Conservation (phyloP, 495 filamentous ascomycete species). For the Hypomontagnella submonticulosa region DNA sequence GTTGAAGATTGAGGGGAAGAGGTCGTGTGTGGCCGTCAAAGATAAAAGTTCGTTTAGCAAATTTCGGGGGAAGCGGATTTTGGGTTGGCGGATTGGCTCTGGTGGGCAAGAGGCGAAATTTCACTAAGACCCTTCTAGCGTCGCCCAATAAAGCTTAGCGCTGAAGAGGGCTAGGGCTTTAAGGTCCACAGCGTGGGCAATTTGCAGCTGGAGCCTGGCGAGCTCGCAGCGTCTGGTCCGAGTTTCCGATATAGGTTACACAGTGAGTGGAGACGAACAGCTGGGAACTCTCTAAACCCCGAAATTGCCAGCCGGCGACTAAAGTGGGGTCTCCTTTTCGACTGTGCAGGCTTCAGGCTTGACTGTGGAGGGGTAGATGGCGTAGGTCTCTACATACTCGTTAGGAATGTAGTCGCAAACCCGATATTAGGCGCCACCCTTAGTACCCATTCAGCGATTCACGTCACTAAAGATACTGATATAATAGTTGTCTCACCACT, state of each 20-base stretch:
- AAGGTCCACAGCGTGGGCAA: conserved; percentile 22
- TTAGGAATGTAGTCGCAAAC: no score
- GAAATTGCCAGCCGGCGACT: no score
- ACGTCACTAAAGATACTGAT: no score
- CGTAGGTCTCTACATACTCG: no score
- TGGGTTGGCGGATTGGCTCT: conserved; percentile 37
- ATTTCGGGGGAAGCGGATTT: conserved; percentile 46
- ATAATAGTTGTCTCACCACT: background rate
- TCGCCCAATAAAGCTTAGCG: conserved; percentile 43
- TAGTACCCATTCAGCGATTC: no score
- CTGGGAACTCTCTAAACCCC: no score
- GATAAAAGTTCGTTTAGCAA: conserved; percentile 49
- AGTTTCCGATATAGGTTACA: no score
- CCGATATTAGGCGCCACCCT: no score
- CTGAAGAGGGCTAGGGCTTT: conserved; percentile 50
- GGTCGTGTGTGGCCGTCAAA: conserved; percentile 41
- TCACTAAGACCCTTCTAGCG: conserved; percentile 33
- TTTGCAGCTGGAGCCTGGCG: conserved; percentile 1
- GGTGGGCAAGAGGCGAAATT: conserved; percentile 42
- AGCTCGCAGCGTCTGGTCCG: background rate
- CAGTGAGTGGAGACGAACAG: no score
- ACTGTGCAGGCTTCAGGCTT: no score
- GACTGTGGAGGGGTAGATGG: no score
- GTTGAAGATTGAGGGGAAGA: conserved; percentile 46
- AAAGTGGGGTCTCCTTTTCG: no score